Evolutionary conservation across 2,329 filamentous ascomycete species (phyloP).

Genomic region (Aspergillus candidus): DNA sequence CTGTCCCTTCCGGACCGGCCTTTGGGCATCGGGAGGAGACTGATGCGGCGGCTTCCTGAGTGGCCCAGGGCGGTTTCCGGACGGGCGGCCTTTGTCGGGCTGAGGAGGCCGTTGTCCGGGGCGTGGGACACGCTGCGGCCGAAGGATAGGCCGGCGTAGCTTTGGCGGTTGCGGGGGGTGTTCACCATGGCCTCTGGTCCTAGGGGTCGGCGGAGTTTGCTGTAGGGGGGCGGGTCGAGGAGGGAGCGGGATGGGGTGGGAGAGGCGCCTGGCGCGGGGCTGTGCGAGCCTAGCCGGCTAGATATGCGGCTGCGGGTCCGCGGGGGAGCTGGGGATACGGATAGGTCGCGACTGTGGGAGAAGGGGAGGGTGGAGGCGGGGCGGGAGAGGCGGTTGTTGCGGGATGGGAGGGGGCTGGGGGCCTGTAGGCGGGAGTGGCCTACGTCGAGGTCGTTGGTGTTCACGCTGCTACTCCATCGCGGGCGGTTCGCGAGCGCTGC

Average conservation of each 20-base stretch:
- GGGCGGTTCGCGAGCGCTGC: constrained; percentile 52
- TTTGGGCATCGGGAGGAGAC: constrained; percentile 37
- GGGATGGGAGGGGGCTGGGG: constrained; percentile 53
- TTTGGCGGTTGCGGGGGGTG: constrained; percentile 34
- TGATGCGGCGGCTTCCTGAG: constrained; percentile 32
- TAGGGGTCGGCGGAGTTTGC: constrained; percentile 31
- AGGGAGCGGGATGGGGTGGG: constrained; percentile 22
- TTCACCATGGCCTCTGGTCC: constrained; percentile 18
- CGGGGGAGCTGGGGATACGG: constrained; percentile 35
- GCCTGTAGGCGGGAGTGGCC: constrained; percentile 63
- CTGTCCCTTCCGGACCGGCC: constrained; percentile 25
- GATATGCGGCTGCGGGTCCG: constrained; percentile 32
- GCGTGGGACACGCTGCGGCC: constrained; percentile 23
- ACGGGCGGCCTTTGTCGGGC: constrained; percentile 26
- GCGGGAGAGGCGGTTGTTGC: constrained; percentile 30
- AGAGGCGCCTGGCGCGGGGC: constrained; percentile 24
- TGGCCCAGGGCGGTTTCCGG: constrained; percentile 38
- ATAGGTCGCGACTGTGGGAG: constrained; percentile 35
- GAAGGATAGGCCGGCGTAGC: constrained; percentile 31
- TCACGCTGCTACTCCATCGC: constrained; percentile 65
- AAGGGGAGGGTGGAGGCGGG: constrained; percentile 39
- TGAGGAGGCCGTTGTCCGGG: constrained; percentile 14
- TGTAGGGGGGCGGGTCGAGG: constrained; percentile 39
- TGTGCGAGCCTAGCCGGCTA: constrained; percentile 28
- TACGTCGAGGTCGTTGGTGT: constrained; percentile 56